Base-by-base conservation (phyloP, 257 asterid genomes). In the Rubia yunnanensis region DNA sequence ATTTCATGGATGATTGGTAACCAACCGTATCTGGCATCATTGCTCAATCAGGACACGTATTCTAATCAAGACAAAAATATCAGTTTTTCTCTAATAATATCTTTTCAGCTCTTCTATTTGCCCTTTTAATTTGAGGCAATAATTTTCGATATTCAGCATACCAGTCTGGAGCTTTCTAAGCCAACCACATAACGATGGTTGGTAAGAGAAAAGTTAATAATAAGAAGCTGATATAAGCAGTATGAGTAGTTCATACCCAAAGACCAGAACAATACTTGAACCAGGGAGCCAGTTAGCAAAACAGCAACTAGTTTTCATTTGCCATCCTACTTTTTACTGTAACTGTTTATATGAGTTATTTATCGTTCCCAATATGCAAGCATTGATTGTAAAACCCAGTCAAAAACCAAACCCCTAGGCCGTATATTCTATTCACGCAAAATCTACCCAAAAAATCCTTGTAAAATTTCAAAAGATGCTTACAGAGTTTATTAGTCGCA, bases 401-500 rank as follows among this genome's bases (percentile, higher is more conserved):
- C 20, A 49, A 54, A 49, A 65, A 18, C 9, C 31, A 49, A 63
- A 9, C 31, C 9, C 20, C 20, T 0, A 10, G 60, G 13, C 20
- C 48, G 22, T 30, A 15, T 10, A 28, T 56, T 30, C 46, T 6
- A 24, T 54, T 30, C 27, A 15, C 10, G 7, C 52, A 30, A 30
- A 39, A 34, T n/a, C n/a, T 66, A 14, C 48, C 13, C 13, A 2
- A 39, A 39, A 7, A 34, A 36, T 44, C 15, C 11, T 31, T 44
- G 14, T 30, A 34, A 71, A 71, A n/a, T n/a, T n/a, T n/a, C 52
- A 39, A 52, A 71, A 73, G 24, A 31, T 31, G 71, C 87, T 82
- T 73, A 82, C 87, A 70, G 72, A 79, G 39, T 70, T 71, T 63
- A 82, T 74, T 39, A 79, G 76, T 66, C 71, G 76, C 50, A 62